Evolutionary conservation across 176 grass and related monocot species (phyloP).

Genomic region (Rhynchospora tenuis): DNA sequence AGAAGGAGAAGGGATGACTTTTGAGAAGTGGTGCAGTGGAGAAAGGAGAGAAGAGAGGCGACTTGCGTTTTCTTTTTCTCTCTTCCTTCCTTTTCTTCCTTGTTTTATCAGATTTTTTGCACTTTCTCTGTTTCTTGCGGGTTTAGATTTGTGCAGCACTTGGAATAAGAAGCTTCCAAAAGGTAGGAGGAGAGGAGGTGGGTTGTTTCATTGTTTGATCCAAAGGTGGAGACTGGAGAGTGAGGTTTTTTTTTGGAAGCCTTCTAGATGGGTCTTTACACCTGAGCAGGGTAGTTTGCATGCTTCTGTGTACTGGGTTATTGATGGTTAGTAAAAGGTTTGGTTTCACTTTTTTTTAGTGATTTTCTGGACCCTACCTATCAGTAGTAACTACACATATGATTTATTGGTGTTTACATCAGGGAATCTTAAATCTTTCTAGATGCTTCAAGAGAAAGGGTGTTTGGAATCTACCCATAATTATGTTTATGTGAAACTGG

Average conservation of each 20-base stretch:
- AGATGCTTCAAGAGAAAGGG: not conserved
- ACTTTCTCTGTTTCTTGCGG: conserved; percentile 7
- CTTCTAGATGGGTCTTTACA: not conserved
- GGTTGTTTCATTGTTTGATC: not conserved
- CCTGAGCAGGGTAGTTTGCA: not conserved
- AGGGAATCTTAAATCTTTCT: not conserved
- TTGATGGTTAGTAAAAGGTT: not conserved
- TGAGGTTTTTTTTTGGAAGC: not conserved
- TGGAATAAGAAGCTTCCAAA: conserved; percentile 23
- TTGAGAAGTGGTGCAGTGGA: not conserved
- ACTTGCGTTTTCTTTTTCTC: not conserved
- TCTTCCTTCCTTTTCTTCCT: not conserved
- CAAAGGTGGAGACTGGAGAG: not conserved
- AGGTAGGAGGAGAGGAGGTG: not conserved
- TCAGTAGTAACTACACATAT: not conserved
- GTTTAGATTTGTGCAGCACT: conserved; percentile 10
- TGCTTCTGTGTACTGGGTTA: not conserved
- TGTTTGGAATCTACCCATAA: not conserved
- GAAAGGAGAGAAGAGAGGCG: not conserved
- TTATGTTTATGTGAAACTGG: not conserved
- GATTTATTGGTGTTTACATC: not conserved
- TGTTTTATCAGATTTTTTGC: not conserved
- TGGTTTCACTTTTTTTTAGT: not conserved
- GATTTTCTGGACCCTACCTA: not conserved
- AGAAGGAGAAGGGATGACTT: not conserved